These are phyloP conservation scores for Helicocarpus griseus DNA, from an alignment of 2,329 filamentous ascomycete genomes.

Conservation along the genomic window DNA sequence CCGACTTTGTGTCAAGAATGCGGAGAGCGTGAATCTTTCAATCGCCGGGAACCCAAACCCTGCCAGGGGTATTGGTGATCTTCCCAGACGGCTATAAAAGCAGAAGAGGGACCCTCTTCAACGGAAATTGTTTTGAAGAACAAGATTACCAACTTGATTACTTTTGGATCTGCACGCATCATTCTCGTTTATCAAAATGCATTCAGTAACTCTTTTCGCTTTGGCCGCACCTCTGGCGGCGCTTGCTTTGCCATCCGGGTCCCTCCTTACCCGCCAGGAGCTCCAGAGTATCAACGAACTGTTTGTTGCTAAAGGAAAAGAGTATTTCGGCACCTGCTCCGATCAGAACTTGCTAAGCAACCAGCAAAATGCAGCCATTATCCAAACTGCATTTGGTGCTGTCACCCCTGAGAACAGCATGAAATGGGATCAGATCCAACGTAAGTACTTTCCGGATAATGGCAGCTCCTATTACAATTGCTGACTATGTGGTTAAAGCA, in stretches of 20 bases:
- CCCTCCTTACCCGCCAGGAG: background rate
- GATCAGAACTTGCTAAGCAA: background rate
- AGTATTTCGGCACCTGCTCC: background rate
- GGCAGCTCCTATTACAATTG: background rate
- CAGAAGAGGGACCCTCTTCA: background rate
- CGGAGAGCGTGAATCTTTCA: background rate
- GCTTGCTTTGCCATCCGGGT: background rate
- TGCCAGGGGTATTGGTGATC: background rate
- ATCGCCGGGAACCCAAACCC: background rate
- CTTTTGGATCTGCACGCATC: too few species aligned
- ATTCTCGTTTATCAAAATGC: background rate
- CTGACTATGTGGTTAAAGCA: background rate
- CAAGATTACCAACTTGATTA: too few species aligned
- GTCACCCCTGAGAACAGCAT: constrained; percentile 61
- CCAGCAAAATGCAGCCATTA: constrained; percentile 40
- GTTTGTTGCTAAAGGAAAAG: background rate
- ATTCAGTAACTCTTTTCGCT: background rate
- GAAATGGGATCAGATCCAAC: constrained; percentile 56
- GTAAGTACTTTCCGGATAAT: constrained; percentile 7
- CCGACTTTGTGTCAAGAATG: background rate
- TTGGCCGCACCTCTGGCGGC: background rate
- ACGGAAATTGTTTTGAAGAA: background rate
- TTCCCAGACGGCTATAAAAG: background rate
- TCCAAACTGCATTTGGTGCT: constrained; percentile 52
- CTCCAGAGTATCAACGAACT: background rate